A percentile compares a stretch with the other conserved stretches of the same genome.
Conservation (phyloP, 805 yeast species). For the Wickerhamia fluorescens region DNA sequence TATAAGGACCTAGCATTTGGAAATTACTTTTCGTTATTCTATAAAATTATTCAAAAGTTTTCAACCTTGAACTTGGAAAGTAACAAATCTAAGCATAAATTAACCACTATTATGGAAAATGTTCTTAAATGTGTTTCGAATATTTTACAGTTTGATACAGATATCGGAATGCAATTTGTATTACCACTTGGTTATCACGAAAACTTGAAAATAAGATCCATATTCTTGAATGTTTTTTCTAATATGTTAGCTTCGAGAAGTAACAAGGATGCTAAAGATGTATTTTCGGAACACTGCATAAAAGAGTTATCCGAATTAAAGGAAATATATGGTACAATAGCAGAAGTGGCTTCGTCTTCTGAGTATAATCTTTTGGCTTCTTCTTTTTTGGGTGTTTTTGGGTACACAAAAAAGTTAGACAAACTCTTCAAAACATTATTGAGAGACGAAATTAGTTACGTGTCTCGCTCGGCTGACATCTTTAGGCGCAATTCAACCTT, state of each 20-base stretch:
- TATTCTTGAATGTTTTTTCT: slow-evolving; percentile 73
- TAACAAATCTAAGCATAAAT: slow-evolving; percentile 42
- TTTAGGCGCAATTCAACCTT: slow-evolving; percentile 78
- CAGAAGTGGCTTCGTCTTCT: slow-evolving; percentile 55
- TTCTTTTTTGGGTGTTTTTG: slow-evolving; percentile 51
- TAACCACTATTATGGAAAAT: slow-evolving; percentile 51
- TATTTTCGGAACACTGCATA: slow-evolving; percentile 19
- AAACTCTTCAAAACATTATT: slow-evolving; percentile 49
- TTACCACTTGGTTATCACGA: slow-evolving; percentile 73
- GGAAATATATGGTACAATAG: slow-evolving; percentile 44
- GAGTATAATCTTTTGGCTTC: slow-evolving; percentile 70
- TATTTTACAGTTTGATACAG: slow-evolving; percentile 63
- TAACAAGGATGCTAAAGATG: slow-evolving; percentile 15
- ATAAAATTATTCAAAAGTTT: slow-evolving; percentile 43
- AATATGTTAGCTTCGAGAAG: slow-evolving; percentile 45
- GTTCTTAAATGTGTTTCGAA: slow-evolving; percentile 62
- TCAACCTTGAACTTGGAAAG: slow-evolving; percentile 16
- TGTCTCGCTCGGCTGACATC: slow-evolving; percentile 62
- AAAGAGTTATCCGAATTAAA: slow-evolving; percentile 27
- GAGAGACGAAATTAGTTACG: slow-evolving; percentile 52
- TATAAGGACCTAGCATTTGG: slow-evolving; percentile 59
- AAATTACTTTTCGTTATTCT: slow-evolving; percentile 58
- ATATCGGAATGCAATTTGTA: slow-evolving; percentile 69
- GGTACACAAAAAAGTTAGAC: slow-evolving; percentile 26
- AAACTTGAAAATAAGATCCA: slow-evolving; percentile 55